These are phyloP conservation scores for Leishmania mexicana DNA, from an alignment of 208 protist genomes.

Conservation along the genomic window DNA sequence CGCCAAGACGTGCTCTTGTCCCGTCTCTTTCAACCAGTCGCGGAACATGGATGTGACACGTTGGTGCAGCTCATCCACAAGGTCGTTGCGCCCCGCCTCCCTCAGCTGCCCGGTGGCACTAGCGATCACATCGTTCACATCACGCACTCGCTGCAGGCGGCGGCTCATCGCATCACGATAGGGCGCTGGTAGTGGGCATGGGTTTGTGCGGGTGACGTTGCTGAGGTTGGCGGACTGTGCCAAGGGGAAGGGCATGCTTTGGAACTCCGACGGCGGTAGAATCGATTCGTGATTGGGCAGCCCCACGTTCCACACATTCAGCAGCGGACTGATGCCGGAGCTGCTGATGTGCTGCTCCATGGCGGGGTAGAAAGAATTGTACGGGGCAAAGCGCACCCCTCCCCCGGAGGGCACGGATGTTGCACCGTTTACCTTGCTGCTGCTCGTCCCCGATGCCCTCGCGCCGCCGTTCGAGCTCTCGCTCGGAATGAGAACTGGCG, in stretches of 20 bases:
- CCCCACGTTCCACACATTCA: slow-evolving; percentile 90
- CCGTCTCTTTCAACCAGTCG: slow-evolving; percentile 82
- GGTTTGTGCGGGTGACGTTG: slow-evolving; percentile 82
- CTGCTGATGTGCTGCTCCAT: slow-evolving; percentile 83
- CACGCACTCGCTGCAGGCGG: slow-evolving; percentile 71
- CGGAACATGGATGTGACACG: slow-evolving; percentile 83
- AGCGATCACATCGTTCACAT: slow-evolving; percentile 74
- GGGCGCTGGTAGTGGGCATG: slow-evolving; percentile 67
- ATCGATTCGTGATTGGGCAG: slow-evolving; percentile 62
- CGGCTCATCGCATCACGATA: slow-evolving; percentile 73
- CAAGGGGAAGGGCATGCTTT: slow-evolving; percentile 76
- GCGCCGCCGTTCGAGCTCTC: slow-evolving; percentile 7
- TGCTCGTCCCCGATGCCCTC: slow-evolving; percentile 32
- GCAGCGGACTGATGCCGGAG: slow-evolving; percentile 83
- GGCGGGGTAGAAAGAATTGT: slow-evolving; percentile 90
- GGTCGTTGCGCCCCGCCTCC: slow-evolving; percentile 68
- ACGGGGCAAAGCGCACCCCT: slow-evolving; percentile 84
- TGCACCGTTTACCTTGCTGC: slow-evolving; percentile 26
- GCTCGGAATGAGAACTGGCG: slow-evolving; percentile 67
- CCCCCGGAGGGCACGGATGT: slow-evolving; percentile 17
- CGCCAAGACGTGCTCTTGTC: slow-evolving; percentile 70
- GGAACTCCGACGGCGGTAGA: slow-evolving; percentile 84
- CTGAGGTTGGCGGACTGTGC: slow-evolving; percentile 48
- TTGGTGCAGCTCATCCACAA: slow-evolving; percentile 68
- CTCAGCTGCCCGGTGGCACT: slow-evolving; percentile 66